phyloP scores from a whole-genome alignment of 371 early-diverging fungal genomes.

The Capillidium rhysosporum region DNA sequence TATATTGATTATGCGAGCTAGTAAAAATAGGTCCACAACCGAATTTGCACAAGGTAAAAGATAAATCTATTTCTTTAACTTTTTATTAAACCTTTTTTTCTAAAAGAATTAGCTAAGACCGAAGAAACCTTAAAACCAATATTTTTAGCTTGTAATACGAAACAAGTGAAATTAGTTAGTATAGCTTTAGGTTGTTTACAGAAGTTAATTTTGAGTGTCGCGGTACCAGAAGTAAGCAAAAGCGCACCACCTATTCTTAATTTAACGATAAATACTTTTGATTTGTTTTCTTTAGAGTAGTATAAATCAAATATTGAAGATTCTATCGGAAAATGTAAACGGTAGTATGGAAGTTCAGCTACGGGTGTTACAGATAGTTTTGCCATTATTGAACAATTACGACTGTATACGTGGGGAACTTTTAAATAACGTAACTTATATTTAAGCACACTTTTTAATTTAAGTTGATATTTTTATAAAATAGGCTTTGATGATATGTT shows the following conservation, averaged over 20 bases:
- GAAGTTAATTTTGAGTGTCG: constrained; percentile 61
- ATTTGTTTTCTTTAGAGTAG: not conserved
- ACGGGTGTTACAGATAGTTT: constrained; percentile 75
- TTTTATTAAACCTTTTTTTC: not conserved
- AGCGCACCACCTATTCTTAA: not conserved
- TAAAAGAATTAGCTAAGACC: constrained; percentile 51
- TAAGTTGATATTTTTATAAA: not conserved
- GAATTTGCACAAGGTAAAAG: constrained; percentile 9
- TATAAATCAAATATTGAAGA: not conserved
- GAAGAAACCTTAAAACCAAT: constrained; percentile 77
- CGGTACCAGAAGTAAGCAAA: constrained; percentile 59
- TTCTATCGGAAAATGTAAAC: constrained; percentile 6
- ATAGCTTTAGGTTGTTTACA: constrained; percentile 80
- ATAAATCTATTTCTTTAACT: not conserved
- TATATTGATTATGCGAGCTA: constrained; percentile 17
- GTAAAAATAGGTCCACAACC: constrained; percentile 15
- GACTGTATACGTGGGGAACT: constrained; percentile 53
- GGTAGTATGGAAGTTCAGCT: constrained; percentile 72
- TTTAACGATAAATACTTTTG: not conserved
- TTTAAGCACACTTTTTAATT: not conserved
- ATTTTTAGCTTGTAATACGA: constrained; percentile 72
- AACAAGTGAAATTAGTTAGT: constrained; percentile 59
- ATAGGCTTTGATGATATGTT: constrained; percentile 70
- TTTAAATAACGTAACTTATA: constrained; percentile 44
- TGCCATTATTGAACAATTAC: constrained; percentile 76